Conservation (phyloP, 208 protist genomes). For the Balamuthia mandrillaris region DNA sequence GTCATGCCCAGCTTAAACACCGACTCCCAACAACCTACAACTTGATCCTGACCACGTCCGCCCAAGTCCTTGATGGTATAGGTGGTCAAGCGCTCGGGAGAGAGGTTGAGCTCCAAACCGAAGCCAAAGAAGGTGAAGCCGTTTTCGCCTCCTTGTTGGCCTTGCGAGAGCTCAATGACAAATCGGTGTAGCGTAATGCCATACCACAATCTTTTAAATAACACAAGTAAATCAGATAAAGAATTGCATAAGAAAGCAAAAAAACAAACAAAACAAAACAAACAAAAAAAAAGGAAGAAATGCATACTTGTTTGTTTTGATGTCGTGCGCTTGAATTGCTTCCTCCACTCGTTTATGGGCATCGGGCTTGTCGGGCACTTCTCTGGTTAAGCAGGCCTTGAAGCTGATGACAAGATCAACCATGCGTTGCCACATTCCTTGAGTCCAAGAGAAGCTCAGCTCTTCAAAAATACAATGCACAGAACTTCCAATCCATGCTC, state of each 20-base stretch:
- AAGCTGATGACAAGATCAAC: not conserved
- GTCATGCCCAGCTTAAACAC: not conserved
- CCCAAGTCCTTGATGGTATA: constrained; percentile 2
- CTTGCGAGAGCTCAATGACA: not conserved
- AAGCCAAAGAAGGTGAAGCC: constrained; percentile 24
- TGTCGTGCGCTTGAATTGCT: not conserved
- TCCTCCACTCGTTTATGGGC: too few relatives aligned
- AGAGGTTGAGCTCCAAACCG: not conserved
- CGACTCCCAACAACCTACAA: not conserved
- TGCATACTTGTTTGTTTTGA: not conserved
- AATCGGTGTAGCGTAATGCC: constrained; percentile 9
- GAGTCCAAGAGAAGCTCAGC: not conserved
- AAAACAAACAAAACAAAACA: not conserved
- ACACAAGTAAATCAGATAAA: not conserved
- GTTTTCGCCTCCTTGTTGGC: not conserved
- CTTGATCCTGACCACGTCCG: not conserved
- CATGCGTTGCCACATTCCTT: not conserved
- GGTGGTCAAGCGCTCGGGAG: not conserved
- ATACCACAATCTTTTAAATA: not conserved
- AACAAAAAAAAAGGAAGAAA: not conserved
- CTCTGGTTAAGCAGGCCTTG: not conserved
- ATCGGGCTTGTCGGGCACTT: too few relatives aligned
- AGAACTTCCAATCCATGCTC: not conserved
- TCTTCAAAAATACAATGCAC: not conserved
- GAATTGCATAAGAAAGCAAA: not conserved